Evolutionary conservation across 768 basidiomycete species (phyloP), one percentile per base, ranked within the genome.

Genomic region (Lentinula guzmanii): DNA sequence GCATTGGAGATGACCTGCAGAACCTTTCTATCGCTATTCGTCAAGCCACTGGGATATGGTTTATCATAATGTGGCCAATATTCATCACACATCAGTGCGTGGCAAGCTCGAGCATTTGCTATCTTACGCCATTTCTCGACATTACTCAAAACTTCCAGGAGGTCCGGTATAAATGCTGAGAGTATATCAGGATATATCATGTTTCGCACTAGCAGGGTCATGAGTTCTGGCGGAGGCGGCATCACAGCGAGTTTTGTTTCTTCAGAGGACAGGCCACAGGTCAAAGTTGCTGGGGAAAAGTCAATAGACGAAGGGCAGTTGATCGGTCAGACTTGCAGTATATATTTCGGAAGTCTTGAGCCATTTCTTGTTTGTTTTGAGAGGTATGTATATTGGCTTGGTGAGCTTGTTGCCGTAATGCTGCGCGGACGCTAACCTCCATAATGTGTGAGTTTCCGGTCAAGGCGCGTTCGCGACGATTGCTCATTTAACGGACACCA

Each of bases 101-200:
- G 41, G 10, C 39, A 24, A 21, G 55, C 55, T 43, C 55, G 37
- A 41, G 11, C 55, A 15, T 39, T 21, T 41, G 39, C 55, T 13
- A 21, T 41, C 8, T 18, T 48, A 16, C 61, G 52, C 39, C 52
- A 56, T 55, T 39, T 34, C 35, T 61, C 61, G 9, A 55, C 37
- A 18, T 56, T 55, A 15, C 28, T 18, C 24, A 60, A 39, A 11
- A 52, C 41, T n/a, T 60, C 59, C 16, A 60, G 24, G 15, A 60
- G 51, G 5, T 60, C 48, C 16, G 59, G 59, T 13, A 60, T 53
- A 35, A 5, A 43, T 5, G 37, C 41, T 1, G n/a, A 15, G n/a
- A 60, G 51, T 3, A 60, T 24, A 24, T 51, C 16, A 18, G 59
- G 59, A 60, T 60, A 52, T 13, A 60, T 33, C 33, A 60, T 52